Evolutionary conservation across 805 yeast genomes (phyloP), one percentile per base, ranked within the genome.

Genomic region (Yamadazyma takamatsuzukensis): DNA sequence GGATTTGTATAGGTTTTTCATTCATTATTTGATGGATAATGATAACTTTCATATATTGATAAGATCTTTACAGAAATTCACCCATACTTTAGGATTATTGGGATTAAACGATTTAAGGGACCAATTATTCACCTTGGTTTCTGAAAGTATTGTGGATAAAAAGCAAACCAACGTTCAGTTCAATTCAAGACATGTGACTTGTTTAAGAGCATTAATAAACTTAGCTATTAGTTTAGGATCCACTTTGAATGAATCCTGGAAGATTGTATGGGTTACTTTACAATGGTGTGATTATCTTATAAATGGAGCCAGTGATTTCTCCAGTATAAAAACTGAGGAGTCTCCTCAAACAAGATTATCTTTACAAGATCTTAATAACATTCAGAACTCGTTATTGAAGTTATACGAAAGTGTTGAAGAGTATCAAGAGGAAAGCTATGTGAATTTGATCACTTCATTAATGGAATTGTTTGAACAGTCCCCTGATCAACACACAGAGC

Each of bases 151-250:
- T 10, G 47, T 50, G 7, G 17, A 23, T 6, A 22, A 24, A 16
- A 23, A 23, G 10, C 11, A 26, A 21, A 13, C 29, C 15, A 21
- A 15, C n/a, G 28, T 18, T 38, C 51, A 53, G 19, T 62, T 84
- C 27, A 76, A 79, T 38, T 68, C 84, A 0, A 70, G 95, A 33
- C 87, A 85, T 40, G 70, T 85, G 1, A 69, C 80, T 7, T 78
- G 95, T 44, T 74, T 87, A 24, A 67, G 96, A 30, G 96, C 95
- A 0, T 56, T 90, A 23, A 62, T 80, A 3, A 83, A 86, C 39
- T 62, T 90, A 30, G 88, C 90, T 0, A 71, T 80, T 3, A 83
- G 96, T 0, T 57, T 90, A n/a, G 97, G 96, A 0, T 74, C 89
- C 1, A 72, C 78, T 1, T 64, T 90, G 11, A 72, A 72, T 5